Base-by-base conservation (phyloP, 495 filamentous ascomycete species). In the Astrothelium subdiscretum region DNA sequence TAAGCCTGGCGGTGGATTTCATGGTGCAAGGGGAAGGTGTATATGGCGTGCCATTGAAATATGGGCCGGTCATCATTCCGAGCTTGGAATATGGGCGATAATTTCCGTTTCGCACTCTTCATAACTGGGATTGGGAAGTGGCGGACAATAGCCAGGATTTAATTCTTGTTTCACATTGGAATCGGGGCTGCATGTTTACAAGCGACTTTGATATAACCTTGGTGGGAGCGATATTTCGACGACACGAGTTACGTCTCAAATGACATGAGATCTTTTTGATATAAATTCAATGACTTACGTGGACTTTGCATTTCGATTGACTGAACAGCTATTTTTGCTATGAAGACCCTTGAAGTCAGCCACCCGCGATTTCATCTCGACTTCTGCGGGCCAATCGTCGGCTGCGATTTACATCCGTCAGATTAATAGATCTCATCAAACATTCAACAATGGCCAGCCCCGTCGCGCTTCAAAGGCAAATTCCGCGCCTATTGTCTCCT, bases 61-160 rank as follows among this genome's bases (percentile, higher is more conserved):
- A 97, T 74, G 94, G 94, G 10, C 94, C 94, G 40, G 95, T 97
- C 18, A 89, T 97, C 76, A 85, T 98, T 70, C 95, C 95, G 59
- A 89, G 85, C 77, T 74, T 98, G 69, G 95, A 95, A 73, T 89
- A 86, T 78, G 94, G 95, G 59, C 64, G 77, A 60, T 81, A 29
- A 29, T 11, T 54, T 26, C 11, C 1, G 22, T 26, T 29, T 2
- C 2, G 5, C 5, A n/a, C 3, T 29, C 2, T 54, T 29, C 1
- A 54, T 26, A 26, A 8, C 20, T 48, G 42, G 42, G 42, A 10
- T 10, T 48, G 18, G 42, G 11, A 48, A 20, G 20, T n/a, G 42
- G 20, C 18, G 20, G 3, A n/a, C n/a, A n/a, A n/a, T n/a, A n/a
- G n/a, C n/a, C n/a, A n/a, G n/a, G n/a, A n/a, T 15, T 38, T 0